Evolutionary conservation across 1,284 basidiomycete species (phyloP).

Genomic region (Marasmius tenuissimus): DNA sequence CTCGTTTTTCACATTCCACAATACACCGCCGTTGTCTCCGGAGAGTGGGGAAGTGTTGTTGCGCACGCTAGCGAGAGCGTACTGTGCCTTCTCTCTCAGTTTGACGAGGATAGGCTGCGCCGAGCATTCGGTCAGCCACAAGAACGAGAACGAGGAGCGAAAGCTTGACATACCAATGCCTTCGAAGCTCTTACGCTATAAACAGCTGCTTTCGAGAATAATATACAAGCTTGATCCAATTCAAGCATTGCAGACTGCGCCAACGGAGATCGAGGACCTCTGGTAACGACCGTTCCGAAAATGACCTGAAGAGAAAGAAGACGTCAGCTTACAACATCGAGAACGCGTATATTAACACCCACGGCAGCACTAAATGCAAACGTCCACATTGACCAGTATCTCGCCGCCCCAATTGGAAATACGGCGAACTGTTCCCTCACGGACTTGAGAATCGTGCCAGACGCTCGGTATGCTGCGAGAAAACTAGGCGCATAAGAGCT

Average conservation of each 20-base stretch:
- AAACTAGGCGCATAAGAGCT: conserved; percentile 64
- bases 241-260: conserved; percentile 61
- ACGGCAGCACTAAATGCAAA: conserved; percentile 65
- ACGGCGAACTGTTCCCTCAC: conserved; percentile 53
- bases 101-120: conserved; percentile 54
- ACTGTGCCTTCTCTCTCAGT: conserved; percentile 55
- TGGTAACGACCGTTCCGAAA: conserved; percentile 65
- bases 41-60: conserved; percentile 27
- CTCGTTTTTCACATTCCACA: conserved; percentile 46
- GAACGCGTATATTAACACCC: conserved; percentile 21
- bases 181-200: conserved; percentile 58
- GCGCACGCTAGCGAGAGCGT: conserved; percentile 37
- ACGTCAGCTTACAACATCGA: background rate
- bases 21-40: conserved; percentile 32
- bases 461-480: conserved; percentile 59
- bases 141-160: background rate
- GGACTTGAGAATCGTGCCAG: conserved; percentile 56
- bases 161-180: conserved; percentile 59
- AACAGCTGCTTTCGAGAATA: conserved; percentile 56
- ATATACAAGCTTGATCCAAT: conserved; percentile 56
- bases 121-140: background rate
- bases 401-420: conserved; percentile 49
- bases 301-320: conserved; percentile 45
- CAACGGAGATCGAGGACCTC: conserved; percentile 58
- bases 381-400: conserved; percentile 66